phyloP scores from a whole-genome alignment of 345 rosid species.

The Trapa incisa region DNA sequence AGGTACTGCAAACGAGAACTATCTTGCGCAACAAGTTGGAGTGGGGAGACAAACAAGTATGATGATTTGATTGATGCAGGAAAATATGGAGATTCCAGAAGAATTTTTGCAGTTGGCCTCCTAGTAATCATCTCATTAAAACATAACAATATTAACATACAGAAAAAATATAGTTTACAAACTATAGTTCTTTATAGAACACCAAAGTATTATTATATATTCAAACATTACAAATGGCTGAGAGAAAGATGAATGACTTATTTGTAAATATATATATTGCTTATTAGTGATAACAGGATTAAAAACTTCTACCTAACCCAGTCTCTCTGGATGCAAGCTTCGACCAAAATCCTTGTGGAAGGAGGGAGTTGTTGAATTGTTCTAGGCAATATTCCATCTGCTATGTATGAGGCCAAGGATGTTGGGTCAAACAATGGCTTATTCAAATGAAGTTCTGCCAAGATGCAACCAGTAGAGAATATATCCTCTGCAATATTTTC shows the following conservation, averaged over 20 bases:
- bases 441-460: constrained; percentile 69
- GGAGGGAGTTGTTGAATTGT: constrained; percentile 61
- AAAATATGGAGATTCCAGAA: constrained; percentile 81
- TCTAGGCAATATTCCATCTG: constrained; percentile 43
- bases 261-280: too few relatives aligned
- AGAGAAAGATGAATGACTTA: not conserved
- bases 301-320: constrained; percentile 44
- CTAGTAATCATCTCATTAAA: constrained; percentile 28
- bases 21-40: constrained; percentile 61
- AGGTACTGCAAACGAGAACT: constrained; percentile 61
- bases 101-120: constrained; percentile 73
- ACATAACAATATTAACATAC: constrained; percentile 5
- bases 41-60: constrained; percentile 74
- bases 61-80: constrained; percentile 66
- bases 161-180: not conserved
- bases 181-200: not conserved
- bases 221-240: not conserved
- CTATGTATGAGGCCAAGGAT: constrained; percentile 42
- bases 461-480: constrained; percentile 70
- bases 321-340: constrained; percentile 66
- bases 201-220: not conserved
- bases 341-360: constrained; percentile 49
- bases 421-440: constrained; percentile 64
- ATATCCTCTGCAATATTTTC: constrained; percentile 49
- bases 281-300: not conserved